Evolutionary conservation across 352 stramenopile genomes (phyloP), one percentile per base, ranked within the genome.

Genomic region (Pythium scleroteichum): DNA sequence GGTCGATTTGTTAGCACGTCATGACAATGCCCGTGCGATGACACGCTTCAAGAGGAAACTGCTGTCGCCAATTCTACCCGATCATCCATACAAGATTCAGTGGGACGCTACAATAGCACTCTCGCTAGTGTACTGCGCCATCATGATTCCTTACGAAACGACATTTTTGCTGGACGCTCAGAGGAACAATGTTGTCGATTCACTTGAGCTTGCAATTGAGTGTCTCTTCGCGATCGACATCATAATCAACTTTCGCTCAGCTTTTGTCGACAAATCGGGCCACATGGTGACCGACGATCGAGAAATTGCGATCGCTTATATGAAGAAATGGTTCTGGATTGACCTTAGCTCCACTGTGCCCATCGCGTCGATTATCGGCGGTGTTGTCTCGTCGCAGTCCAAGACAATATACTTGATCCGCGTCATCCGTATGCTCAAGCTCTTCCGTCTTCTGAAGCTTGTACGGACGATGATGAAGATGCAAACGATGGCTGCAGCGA

Each of bases 371-470:
- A 74, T 89, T 17, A 62, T 79, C 24, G 50, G 62, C 3, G 17
- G 59, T 19, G 64, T 62, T 7, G 39, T 62, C 0, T 53, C 40
- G 9, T 62, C 66, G 1, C 16, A 73, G 16, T 71, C 66, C 0
- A 73, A 60, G 53, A 71, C 69, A 1, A 64, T 93, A 22, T 66
- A 76, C n/a, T 62, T 93, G 19, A 69, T 90, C 4, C 78, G 88
- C 26, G 70, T 87, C 1, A 71, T 94, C 4, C 79, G 90, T 0
- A 44, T 97, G 22, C 55, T 97, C 10, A 97, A 96, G 64, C 75
- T 97, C 14, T 64, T 82, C 23, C 85, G 90, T 1, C 71, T 97
- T 19, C 74, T 97, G 55, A 97, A 96, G 65, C 76, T 97, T 7
- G 73, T 90, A 9, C 87, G 87, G 41, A 85, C 76, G 0, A 59